phyloP scores from a whole-genome alignment of 441 rosid species.

The Jatropha multifida region DNA sequence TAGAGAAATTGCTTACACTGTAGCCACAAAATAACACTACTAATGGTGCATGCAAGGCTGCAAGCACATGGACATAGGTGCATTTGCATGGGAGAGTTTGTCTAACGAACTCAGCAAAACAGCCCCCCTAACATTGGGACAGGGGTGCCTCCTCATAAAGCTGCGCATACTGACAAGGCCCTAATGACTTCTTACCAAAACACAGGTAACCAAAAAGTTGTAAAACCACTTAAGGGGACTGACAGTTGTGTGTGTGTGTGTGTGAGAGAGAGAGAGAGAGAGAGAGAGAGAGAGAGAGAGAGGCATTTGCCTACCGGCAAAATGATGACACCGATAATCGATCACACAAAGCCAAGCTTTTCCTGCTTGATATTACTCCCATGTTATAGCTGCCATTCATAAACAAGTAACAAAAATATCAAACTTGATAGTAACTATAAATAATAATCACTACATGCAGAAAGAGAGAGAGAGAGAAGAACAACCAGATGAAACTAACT shows the following conservation, averaged over 20 bases:
- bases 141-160: too few species aligned
- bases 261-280: neutral
- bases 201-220: too few species aligned
- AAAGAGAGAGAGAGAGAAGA: neutral
- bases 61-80: too few species aligned
- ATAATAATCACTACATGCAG: neutral
- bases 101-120: too few species aligned
- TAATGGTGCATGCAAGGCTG: neutral
- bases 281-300: neutral
- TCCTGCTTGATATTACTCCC: conserved; percentile 88
- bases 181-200: too few species aligned
- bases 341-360: conserved; percentile 87
- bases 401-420: conserved; percentile 19
- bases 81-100: too few species aligned
- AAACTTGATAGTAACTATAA: neutral
- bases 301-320: conserved; percentile 55
- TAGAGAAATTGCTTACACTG: neutral
- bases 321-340: conserved; percentile 73
- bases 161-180: too few species aligned
- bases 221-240: neutral
- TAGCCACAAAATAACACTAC: neutral
- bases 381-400: conserved; percentile 69
- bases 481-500: neutral
- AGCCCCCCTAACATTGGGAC: too few species aligned
- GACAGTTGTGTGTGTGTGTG: neutral